These are phyloP conservation scores for Protomyces gravidus DNA, from an alignment of 1,139 yeast genomes.

Conservation along the genomic window DNA sequence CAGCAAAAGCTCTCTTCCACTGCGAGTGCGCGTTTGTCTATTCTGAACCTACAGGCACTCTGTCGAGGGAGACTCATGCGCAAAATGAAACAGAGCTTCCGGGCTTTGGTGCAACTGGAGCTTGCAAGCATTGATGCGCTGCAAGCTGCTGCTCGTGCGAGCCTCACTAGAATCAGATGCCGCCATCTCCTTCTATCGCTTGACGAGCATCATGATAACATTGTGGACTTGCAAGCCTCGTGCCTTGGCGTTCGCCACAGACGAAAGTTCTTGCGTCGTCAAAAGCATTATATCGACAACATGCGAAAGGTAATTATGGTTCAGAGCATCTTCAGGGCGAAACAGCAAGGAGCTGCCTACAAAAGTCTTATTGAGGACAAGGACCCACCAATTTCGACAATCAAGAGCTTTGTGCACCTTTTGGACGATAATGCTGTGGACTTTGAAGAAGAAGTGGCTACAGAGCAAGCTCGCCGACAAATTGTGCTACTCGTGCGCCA, in stretches of 20 bases:
- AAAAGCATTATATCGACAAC: conserved; percentile 54
- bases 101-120: conserved; percentile 27
- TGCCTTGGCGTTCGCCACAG: conserved; percentile 31
- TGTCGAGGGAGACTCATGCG: conserved; percentile 31
- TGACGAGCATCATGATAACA: conserved; percentile 37
- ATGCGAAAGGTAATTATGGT: conserved; percentile 58
- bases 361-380: conserved; percentile 61
- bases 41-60: conserved; percentile 21
- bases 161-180: conserved; percentile 38
- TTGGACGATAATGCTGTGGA: conserved; percentile 71
- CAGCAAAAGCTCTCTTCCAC: background rate
- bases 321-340: conserved; percentile 69
- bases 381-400: conserved; percentile 74
- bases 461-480: conserved; percentile 64
- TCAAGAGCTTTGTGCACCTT: conserved; percentile 70
- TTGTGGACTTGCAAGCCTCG: conserved; percentile 41
- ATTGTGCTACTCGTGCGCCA: conserved; percentile 59
- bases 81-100: conserved; percentile 14
- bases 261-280: conserved; percentile 36
- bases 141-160: conserved; percentile 18
- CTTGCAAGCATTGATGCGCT: conserved; percentile 15
- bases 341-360: conserved; percentile 68
- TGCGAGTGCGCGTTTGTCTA: too few species aligned
- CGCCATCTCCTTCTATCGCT: conserved; percentile 2
- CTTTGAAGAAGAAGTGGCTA: conserved; percentile 67